Evolutionary conservation across 148 eudicot genomes (phyloP).

Genomic region (Arbutus unedo): DNA sequence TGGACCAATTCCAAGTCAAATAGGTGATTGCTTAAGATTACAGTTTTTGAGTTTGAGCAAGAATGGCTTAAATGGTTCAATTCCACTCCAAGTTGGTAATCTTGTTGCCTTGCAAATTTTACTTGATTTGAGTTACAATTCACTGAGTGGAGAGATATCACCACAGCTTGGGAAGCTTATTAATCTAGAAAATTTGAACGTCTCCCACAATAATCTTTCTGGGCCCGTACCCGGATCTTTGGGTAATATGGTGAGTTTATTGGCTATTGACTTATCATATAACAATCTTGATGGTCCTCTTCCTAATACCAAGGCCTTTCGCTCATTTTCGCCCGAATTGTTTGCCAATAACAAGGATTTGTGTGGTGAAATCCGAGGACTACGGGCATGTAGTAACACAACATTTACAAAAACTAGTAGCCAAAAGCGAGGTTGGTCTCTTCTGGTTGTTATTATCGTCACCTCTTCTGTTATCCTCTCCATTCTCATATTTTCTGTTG

Average conservation of each 20-base stretch:
- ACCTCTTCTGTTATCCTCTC: neutral
- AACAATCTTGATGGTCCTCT: slow-evolving; percentile 30
- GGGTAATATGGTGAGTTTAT: slow-evolving; percentile 18
- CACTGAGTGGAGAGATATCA: slow-evolving; percentile 18
- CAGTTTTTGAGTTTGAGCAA: slow-evolving; percentile 25
- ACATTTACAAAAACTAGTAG: neutral
- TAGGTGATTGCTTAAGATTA: slow-evolving; percentile 10
- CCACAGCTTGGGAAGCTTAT: slow-evolving; percentile 13
- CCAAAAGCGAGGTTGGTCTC: neutral
- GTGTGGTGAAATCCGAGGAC: slow-evolving; percentile 19
- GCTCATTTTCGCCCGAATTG: neutral
- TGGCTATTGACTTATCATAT: slow-evolving; percentile 24
- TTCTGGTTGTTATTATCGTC: neutral
- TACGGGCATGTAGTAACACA: slow-evolving; percentile 12
- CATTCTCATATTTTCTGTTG: neutral
- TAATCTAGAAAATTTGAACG: slow-evolving; percentile 22
- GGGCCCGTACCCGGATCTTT: slow-evolving; percentile 29
- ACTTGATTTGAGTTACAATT: slow-evolving; percentile 32
- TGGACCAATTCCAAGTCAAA: slow-evolving; percentile 22
- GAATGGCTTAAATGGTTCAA: slow-evolving; percentile 14
- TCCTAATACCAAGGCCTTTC: slow-evolving; percentile 22
- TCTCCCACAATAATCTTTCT: slow-evolving; percentile 29
- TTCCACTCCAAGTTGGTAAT: slow-evolving; percentile 22
- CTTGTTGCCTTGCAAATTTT: slow-evolving; percentile 15
- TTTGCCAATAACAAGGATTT: slow-evolving; percentile 21